Conservation (phyloP, 78 protist species). For the Chrysochromulina parva region DNA sequence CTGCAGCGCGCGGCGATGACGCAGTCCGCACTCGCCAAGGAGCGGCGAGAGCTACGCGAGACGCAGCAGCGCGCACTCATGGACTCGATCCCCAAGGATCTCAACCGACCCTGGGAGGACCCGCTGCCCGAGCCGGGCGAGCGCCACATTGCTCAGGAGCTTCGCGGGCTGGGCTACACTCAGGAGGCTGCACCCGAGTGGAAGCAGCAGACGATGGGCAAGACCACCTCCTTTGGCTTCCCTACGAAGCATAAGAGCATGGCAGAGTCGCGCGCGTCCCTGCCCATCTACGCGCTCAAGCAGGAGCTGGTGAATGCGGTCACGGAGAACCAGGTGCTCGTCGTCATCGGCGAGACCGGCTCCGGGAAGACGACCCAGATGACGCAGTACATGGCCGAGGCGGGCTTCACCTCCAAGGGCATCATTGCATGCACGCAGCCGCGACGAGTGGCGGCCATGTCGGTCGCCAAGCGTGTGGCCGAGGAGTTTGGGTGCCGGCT, state of each 20-base stretch:
- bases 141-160: constrained; percentile 77
- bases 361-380: constrained; percentile 90
- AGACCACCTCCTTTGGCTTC: constrained; percentile 38
- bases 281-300: constrained; percentile 60
- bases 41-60: constrained; percentile 85
- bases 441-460: constrained; percentile 98
- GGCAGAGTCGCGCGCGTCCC: constrained; percentile 62
- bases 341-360: constrained; percentile 90
- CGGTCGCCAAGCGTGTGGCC: constrained; percentile 97
- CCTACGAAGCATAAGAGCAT: constrained; percentile 31
- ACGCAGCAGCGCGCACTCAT: constrained; percentile 58
- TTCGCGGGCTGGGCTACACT: constrained; percentile 46
- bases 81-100: constrained; percentile 75
- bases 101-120: constrained; percentile 72
- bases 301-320: constrained; percentile 75
- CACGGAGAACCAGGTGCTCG: constrained; percentile 75
- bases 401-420: constrained; percentile 55
- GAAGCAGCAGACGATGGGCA: constrained; percentile 43
- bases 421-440: constrained; percentile 91
- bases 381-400: constrained; percentile 82
- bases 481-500: constrained; percentile 97
- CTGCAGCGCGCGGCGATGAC: constrained; percentile 90
- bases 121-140: constrained; percentile 70
- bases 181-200: constrained; percentile 75
- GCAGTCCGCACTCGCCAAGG: constrained; percentile 79